Conservation (phyloP, 2,329 filamentous ascomycete species). For the Cladosporium cucumerinum region DNA sequence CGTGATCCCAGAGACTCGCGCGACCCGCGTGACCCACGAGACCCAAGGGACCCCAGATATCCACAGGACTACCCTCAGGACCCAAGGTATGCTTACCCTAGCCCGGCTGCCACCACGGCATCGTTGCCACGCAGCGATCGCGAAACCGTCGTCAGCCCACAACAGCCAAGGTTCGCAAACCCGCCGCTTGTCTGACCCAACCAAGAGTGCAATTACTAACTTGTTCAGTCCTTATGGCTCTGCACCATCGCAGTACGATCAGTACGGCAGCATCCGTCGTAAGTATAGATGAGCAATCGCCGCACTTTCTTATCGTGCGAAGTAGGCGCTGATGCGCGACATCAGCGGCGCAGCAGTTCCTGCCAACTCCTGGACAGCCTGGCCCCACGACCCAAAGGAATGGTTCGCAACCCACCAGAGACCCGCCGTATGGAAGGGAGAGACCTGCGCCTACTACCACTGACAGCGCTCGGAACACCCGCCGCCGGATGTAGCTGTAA, state of each 20-base stretch:
- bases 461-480: constrained; percentile 6
- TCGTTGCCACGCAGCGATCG: constrained; percentile 28
- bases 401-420: constrained; percentile 1
- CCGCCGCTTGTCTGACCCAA: constrained; percentile 8
- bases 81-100: constrained; percentile 36
- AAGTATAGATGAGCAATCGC: constrained; percentile 28
- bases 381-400: constrained; percentile 1
- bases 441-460: constrained; percentile 8
- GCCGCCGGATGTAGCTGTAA: constrained; percentile 2
- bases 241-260: constrained; percentile 29
- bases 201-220: constrained; percentile 23
- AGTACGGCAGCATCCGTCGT: constrained; percentile 31
- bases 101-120: constrained; percentile 33
- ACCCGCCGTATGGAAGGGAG: neutral
- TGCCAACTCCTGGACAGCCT: constrained; percentile 5
- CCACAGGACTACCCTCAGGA: constrained; percentile 30
- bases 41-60: constrained; percentile 24
- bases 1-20: constrained; percentile 10
- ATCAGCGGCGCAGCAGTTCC: constrained; percentile 8
- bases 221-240: constrained; percentile 28
- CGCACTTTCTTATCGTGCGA: constrained; percentile 2
- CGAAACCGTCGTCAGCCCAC: constrained; percentile 24
- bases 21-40: constrained; percentile 9
- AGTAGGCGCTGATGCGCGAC: constrained; percentile 13
- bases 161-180: constrained; percentile 32